Base-by-base conservation (phyloP, 768 basidiomycete species). In the Tulasnella sp. region DNA sequence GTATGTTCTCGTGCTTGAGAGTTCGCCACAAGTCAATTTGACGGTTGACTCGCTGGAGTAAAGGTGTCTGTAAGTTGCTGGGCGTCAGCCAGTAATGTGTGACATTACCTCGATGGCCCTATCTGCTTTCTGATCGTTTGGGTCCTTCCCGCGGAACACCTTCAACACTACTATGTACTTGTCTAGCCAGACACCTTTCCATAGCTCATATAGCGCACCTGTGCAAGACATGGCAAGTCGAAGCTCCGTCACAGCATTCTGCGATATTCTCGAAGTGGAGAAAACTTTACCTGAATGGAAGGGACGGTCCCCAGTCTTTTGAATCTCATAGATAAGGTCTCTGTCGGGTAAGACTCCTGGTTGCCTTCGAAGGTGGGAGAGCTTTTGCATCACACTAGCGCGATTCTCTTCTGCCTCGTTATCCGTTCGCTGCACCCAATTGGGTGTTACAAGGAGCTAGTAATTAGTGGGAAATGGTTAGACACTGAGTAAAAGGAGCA, bases 21-120 rank as follows among this genome's bases (percentile, higher is more conserved):
- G 3, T 49, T 21, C 58, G 15, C 58, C 58, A 59, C 15, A 59
- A 24, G 13, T 34, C 41, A 29, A 59, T 49, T 15, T 59, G 58
- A 7, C 58, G 44, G 2, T 48, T 47, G n/a, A 59, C 24, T 38
- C 58, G 49, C 58, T 59, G 19, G 9, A 27, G 11, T 19, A 27
- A 30, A 10, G 9, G 3, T 4, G 7, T 1, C 1, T 51, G n/a
- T 23, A 51, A 24, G 11, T 19, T 43, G 19, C 15, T 27, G 27
- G 21, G 43, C 21, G 0, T 23, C 21, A 21, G 15, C 41, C 10
- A 56, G 42, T 3, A 24, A 38, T 24, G 34, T n/a, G 55, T 4
- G 44, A 0, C 11, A 10, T 5, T 32, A 27, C 4, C 19, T 21
- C 45, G 1, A 44, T 21, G 17, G 44, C 29, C 10, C 17, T 5